phyloP scores from a whole-genome alignment of 1,139 yeast genomes.

The Insectozyma bohioensis region DNA sequence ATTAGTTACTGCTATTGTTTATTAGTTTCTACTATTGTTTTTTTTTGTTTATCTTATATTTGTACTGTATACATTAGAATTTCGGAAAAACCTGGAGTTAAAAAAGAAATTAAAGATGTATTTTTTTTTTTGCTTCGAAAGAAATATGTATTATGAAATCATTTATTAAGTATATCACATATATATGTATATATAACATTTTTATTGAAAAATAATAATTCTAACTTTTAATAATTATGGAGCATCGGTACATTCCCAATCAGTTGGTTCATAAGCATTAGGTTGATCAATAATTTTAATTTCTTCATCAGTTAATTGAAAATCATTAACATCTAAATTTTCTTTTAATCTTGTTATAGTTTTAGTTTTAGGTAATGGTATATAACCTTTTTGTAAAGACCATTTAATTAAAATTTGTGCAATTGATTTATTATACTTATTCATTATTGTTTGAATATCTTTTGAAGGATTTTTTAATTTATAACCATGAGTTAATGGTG shows the following conservation, averaged over 20 bases:
- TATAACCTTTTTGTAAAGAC: conserved; percentile 44
- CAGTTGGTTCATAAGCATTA: conserved; percentile 62
- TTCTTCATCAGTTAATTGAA: conserved; percentile 50
- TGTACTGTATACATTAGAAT: too few relatives aligned
- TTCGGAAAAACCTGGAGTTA: too few relatives aligned
- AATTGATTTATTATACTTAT: conserved; percentile 25
- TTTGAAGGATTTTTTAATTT: conserved; percentile 18
- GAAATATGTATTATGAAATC: too few relatives aligned
- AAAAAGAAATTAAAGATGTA: too few relatives aligned
- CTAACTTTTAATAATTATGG: conserved; percentile 30
- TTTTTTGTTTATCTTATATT: too few relatives aligned
- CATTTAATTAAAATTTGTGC: conserved; percentile 39
- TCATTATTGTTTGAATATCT: conserved; percentile 18
- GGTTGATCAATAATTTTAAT: conserved; percentile 35
- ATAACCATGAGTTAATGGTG: conserved; percentile 40
- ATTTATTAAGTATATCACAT: too few relatives aligned
- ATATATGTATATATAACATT: too few relatives aligned
- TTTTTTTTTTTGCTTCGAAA: too few relatives aligned
- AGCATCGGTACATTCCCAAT: conserved; percentile 66
- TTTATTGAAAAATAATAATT: background rate
- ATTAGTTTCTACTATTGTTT: too few relatives aligned
- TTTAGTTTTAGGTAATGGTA: conserved; percentile 38
- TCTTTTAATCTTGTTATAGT: conserved; percentile 24
- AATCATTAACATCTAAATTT: conserved; percentile 46
- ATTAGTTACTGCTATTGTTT: too few relatives aligned